Evolutionary conservation across 768 basidiomycete genomes (phyloP).

Genomic region (Lyophyllum shimeji): DNA sequence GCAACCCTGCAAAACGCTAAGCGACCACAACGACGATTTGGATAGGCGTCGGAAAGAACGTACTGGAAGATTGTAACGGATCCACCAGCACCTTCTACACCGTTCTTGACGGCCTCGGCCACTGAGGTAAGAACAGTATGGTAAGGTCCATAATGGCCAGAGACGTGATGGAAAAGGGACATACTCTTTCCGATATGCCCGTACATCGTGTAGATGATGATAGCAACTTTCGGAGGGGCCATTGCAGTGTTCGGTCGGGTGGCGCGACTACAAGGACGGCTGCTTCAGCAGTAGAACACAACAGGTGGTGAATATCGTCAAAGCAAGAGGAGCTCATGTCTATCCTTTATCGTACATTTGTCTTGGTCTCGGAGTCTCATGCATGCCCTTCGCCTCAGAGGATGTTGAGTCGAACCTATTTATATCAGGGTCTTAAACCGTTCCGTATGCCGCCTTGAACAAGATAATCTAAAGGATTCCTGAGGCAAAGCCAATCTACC

Average conservation of each 20-base stretch:
- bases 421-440: too few relatives aligned
- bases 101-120: conserved; percentile 52
- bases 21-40: not conserved
- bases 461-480: too few relatives aligned
- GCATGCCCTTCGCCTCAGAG: too few relatives aligned
- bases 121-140: conserved; percentile 47
- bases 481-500: too few relatives aligned
- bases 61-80: conserved; percentile 56
- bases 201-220: conserved; percentile 73
- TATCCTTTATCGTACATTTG: not conserved
- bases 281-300: not conserved
- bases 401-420: too few relatives aligned
- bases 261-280: not conserved
- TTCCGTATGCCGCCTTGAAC: too few relatives aligned
- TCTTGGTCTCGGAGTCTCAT: not conserved
- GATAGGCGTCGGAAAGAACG: conserved; percentile 16
- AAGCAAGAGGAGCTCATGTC: not conserved
- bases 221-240: conserved; percentile 59
- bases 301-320: not conserved
- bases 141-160: not conserved
- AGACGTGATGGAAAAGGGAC: conserved; percentile 23
- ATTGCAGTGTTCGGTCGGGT: conserved; percentile 22
- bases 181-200: conserved; percentile 69
- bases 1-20: conserved; percentile 51
- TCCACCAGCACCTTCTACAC: conserved; percentile 51